Conservation (phyloP, 257 asterid species). For the Penstemon davidsonii region DNA sequence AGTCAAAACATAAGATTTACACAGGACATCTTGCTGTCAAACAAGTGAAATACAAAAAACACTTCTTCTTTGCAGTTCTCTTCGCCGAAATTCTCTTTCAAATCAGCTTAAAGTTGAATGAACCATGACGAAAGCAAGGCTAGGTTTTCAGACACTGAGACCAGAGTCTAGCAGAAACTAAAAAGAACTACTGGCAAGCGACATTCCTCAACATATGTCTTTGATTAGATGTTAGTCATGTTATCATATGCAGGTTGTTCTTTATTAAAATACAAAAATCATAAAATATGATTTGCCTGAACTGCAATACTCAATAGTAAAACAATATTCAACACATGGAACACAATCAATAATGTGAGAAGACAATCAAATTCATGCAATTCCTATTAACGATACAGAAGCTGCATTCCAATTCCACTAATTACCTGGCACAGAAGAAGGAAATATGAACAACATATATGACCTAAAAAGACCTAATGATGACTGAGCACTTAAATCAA, state of each 20-base stretch:
- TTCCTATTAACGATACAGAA: conserved; percentile 4
- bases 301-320: conserved; percentile 9
- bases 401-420: conserved; percentile 14
- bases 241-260: conserved; percentile 5
- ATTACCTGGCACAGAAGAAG: neutral
- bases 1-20: conserved; percentile 11
- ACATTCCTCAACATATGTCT: conserved; percentile 20
- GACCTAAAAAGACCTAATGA: conserved; percentile 1
- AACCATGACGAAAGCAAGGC: neutral
- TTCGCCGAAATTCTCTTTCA: conserved; percentile 18
- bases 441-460: neutral
- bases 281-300: conserved; percentile 1
- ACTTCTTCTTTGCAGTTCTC: conserved; percentile 5
- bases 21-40: neutral
- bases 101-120: conserved; percentile 8
- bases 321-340: conserved; percentile 8
- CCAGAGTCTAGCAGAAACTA: neutral
- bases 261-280: conserved; percentile 15
- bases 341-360: conserved; percentile 1
- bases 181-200: conserved; percentile 11
- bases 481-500: neutral
- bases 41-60: neutral
- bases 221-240: neutral
- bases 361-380: conserved; percentile 10
- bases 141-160: neutral